Evolutionary conservation across 2,329 filamentous ascomycete genomes (phyloP), one percentile per base, ranked within the genome.

Genomic region (Colletotrichum sp.): DNA sequence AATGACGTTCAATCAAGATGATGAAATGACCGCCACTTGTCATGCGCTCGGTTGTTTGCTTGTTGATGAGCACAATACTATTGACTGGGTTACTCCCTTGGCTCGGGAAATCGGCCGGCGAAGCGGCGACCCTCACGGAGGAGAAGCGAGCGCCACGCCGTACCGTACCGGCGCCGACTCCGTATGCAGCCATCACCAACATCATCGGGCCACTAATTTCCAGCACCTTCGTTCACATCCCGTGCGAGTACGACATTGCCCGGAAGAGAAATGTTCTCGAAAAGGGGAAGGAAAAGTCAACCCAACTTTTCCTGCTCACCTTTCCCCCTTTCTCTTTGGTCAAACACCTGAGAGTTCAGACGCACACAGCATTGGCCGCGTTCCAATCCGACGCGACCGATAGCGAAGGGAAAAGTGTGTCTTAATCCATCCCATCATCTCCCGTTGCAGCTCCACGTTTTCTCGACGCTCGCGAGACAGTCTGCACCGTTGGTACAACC

Each of bases 331-430:
- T 60, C 26, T n/a, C 28, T 28, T 13, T 34, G 13, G 36, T 8
- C 44, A 24, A 52, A 52, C n/a, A 21, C 44, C n/a, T 13, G 10
- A 65, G 26, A 75, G 62, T 75, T 75, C 69, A 75, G 72, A 67
- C 21, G 69, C 62, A 57, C 24, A 67, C 55, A 55, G 62, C 66
- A 28, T 32, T 28, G 24, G 67, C 28, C 60, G 63, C 60, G 44
- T 57, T 59, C 18, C 49, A 52, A 21, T 21, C 26, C 21, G 39
- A 36, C 24, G 55, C 18, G 49, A 18, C 52, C 36, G 10, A 15
- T 30, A n/a, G n/a, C 12, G 36, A 30, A 8, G 49, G 34, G 13
- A 16, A 44, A 52, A 52, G 44, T 52, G 44, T 30, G 39, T 44
- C 64, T 34, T 55, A 30, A 49, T 65, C 57, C 39, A 62, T 36